Evolutionary conservation across 306 rosid species (phyloP).

Genomic region (Comarum palustre): DNA sequence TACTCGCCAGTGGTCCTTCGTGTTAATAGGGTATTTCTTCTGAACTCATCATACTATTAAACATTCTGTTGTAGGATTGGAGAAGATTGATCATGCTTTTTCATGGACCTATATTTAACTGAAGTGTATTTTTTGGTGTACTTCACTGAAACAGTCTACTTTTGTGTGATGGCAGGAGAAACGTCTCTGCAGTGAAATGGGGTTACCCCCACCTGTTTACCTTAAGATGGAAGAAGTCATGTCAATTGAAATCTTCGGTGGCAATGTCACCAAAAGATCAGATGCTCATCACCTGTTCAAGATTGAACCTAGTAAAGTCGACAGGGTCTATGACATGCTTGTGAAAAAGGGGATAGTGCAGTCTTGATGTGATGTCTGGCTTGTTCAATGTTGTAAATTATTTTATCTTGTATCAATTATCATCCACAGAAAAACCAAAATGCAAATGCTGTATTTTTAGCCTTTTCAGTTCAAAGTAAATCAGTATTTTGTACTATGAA

Average conservation of each 20-base stretch:
- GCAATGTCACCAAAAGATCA: slow-evolving; percentile 51
- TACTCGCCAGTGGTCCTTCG: background rate
- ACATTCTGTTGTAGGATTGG: background rate
- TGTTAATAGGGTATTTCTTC: background rate
- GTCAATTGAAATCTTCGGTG: slow-evolving; percentile 57
- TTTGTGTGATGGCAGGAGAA: slow-evolving; percentile 61
- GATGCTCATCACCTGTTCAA: slow-evolving; percentile 83
- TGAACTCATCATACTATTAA: background rate
- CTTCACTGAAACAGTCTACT: slow-evolving; percentile 6
- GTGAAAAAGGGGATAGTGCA: slow-evolving; percentile 74
- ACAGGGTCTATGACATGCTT: slow-evolving; percentile 83
- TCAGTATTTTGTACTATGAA: background rate
- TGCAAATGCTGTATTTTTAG: background rate
- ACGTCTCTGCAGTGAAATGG: slow-evolving; percentile 61
- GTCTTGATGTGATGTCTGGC: slow-evolving; percentile 20
- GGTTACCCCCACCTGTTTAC: slow-evolving; percentile 57
- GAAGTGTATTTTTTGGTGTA: background rate
- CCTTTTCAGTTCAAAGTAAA: slow-evolving; percentile 2
- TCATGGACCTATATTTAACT: background rate
- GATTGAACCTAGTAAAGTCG: slow-evolving; percentile 62
- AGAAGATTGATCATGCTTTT: background rate
- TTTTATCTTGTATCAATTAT: slow-evolving; percentile 20
- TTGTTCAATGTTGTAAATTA: slow-evolving; percentile 15
- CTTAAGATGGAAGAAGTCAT: slow-evolving; percentile 74
- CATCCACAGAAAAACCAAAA: slow-evolving; percentile 9